phyloP scores from a whole-genome alignment of 768 basidiomycete genomes.

The Hypholoma fasciculare region DNA sequence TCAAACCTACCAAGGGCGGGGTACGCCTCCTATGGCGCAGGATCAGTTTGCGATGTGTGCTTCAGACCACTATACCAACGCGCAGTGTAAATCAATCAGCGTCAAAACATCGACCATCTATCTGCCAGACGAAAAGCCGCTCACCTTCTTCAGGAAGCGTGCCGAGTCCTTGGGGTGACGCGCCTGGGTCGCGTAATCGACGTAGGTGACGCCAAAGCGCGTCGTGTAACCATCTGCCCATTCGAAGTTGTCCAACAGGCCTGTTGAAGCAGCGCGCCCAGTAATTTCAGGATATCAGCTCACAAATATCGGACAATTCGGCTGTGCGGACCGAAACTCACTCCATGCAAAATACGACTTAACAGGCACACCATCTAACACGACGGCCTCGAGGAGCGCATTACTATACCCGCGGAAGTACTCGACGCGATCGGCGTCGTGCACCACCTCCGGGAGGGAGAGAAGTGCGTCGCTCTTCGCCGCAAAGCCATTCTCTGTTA shows the following conservation, averaged over 20 bases:
- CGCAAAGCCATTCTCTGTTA: conserved; percentile 72
- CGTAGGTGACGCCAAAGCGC: conserved; percentile 70
- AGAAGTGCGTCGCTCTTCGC: conserved; percentile 57
- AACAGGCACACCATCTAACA: conserved; percentile 58
- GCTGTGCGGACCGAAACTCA: conserved; percentile 24
- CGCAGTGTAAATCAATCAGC: background rate
- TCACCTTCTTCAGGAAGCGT: conserved; percentile 43
- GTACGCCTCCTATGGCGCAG: background rate
- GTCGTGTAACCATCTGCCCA: conserved; percentile 71
- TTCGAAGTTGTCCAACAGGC: conserved; percentile 70
- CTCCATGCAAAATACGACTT: conserved; percentile 69
- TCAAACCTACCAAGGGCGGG: no score
- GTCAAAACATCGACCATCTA: background rate
- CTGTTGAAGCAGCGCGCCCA: conserved; percentile 23
- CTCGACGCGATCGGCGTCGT: conserved; percentile 60
- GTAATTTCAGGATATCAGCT: no score
- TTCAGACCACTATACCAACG: conserved; percentile 14
- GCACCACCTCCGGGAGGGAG: conserved; percentile 42
- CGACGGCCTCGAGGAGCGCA: conserved; percentile 52
- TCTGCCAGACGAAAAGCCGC: conserved; percentile 3
- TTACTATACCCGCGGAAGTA: conserved; percentile 59
- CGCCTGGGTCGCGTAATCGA: conserved; percentile 65
- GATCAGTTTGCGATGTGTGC: conserved; percentile 3
- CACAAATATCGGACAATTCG: background rate
- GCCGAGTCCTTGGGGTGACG: conserved; percentile 64